Conservation (phyloP, 345 rosid species). For the Linum lewisii region DNA sequence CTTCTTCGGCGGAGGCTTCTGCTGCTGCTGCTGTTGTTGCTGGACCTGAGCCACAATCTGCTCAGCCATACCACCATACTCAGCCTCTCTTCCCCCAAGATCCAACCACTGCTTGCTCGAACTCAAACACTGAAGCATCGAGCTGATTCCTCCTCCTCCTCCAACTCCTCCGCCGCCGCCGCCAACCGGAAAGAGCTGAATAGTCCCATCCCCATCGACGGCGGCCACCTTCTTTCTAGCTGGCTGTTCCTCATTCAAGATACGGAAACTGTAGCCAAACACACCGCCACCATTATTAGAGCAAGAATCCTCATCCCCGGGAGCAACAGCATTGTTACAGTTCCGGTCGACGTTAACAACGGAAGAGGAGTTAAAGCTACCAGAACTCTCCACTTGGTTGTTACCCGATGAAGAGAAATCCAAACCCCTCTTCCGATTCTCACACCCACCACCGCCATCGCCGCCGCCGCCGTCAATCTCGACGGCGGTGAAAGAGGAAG, state of each 20-base stretch:
- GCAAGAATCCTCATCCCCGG: slow-evolving; percentile 25
- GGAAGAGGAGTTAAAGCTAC: slow-evolving; percentile 30
- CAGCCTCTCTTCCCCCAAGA: slow-evolving; percentile 19
- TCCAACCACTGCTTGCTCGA: slow-evolving; percentile 26
- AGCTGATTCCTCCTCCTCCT: neutral
- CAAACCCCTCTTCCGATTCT: slow-evolving; percentile 2
- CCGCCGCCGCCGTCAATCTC: slow-evolving; percentile 10
- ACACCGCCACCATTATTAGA: slow-evolving; percentile 19
- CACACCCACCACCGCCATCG: slow-evolving; percentile 4
- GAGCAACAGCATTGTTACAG: neutral
- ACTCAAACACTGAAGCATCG: slow-evolving; percentile 3
- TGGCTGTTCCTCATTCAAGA: slow-evolving; percentile 12
- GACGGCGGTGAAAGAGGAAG: slow-evolving; percentile 7
- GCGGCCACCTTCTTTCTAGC: neutral
- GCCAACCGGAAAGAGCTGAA: slow-evolving; percentile 35
- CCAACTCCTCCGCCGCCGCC: slow-evolving; percentile 7
- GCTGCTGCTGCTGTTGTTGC: slow-evolving; percentile 7
- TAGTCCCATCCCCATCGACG: slow-evolving; percentile 16
- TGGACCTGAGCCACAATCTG: slow-evolving; percentile 13
- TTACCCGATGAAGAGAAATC: slow-evolving; percentile 1
- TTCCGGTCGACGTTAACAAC: slow-evolving; percentile 20
- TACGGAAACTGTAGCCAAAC: slow-evolving; percentile 23
- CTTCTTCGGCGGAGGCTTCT: slow-evolving; percentile 33
- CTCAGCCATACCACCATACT: slow-evolving; percentile 10
- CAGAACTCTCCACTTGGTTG: slow-evolving; percentile 26